A percentile compares a stretch with the other conserved stretches of the same genome.
Conservation (phyloP, 2,329 filamentous ascomycete species). For the Epichloe bromicola region DNA sequence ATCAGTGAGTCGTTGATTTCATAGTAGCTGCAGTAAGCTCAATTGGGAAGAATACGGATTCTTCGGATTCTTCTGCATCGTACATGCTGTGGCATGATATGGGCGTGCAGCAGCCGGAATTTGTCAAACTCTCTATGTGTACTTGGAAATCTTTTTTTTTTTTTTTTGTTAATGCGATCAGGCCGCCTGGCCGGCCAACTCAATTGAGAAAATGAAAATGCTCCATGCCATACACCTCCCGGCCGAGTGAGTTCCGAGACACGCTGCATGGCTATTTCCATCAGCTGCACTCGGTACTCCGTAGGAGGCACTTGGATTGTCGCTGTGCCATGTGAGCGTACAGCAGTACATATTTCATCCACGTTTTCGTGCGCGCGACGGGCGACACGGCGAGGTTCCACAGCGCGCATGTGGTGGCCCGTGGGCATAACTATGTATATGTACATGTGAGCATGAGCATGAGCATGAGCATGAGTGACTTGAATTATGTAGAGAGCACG, state of each 20-base stretch:
- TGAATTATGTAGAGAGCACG: too few relatives aligned
- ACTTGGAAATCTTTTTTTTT: not conserved
- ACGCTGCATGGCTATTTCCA: too few relatives aligned
- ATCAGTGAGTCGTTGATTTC: too few relatives aligned
- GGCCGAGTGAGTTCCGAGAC: too few relatives aligned
- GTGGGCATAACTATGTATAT: not conserved
- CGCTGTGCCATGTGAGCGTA: not conserved
- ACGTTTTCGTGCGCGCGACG: not conserved
- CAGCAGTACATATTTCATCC: not conserved
- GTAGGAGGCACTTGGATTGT: not conserved
- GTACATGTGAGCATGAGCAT: not conserved
- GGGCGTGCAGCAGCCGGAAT: too few relatives aligned
- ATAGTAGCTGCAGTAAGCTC: not conserved
- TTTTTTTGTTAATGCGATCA: not conserved
- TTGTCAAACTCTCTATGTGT: too few relatives aligned
- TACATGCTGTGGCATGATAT: too few relatives aligned
- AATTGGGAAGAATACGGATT: not conserved
- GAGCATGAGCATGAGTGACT: not conserved
- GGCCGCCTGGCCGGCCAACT: not conserved
- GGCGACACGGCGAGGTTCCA: not conserved
- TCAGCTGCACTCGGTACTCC: too few relatives aligned
- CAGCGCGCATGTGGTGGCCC: not conserved
- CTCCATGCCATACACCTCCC: too few relatives aligned
- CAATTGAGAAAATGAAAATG: too few relatives aligned
- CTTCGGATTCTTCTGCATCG: not conserved